Evolutionary conservation across 106 monocot species (phyloP).

Genomic region (Allium cepa): DNA sequence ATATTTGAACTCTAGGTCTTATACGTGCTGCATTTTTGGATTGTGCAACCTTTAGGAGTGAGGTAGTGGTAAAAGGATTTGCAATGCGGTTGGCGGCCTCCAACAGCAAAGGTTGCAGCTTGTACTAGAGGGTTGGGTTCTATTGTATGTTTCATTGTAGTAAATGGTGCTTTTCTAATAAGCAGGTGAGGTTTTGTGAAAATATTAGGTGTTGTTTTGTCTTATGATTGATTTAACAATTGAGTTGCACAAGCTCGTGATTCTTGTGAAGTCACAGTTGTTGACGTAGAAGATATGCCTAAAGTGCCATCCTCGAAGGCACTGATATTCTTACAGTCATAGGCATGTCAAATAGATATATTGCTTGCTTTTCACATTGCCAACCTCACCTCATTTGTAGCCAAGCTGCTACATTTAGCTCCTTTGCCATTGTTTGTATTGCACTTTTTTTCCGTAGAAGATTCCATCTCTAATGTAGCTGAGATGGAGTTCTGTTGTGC

Average conservation of each 20-base stretch:
- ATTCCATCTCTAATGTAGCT: constrained; percentile 60
- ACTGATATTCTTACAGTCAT: constrained; percentile 20
- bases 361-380: constrained; percentile 37
- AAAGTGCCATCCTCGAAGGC: too few species aligned
- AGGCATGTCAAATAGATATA: constrained; percentile 34
- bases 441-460: constrained; percentile 29
- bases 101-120: constrained; percentile 65
- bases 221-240: constrained; percentile 2
- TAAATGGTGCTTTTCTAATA: constrained; percentile 6
- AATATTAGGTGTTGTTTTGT: constrained; percentile 1
- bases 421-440: constrained; percentile 6
- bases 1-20: constrained; percentile 21
- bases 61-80: constrained; percentile 32
- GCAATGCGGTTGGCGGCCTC: constrained; percentile 67
- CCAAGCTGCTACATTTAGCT: constrained; percentile 10
- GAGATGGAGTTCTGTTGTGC: constrained; percentile 59
- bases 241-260: constrained; percentile 6
- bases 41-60: constrained; percentile 49
- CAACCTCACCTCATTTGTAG: constrained; percentile 33
- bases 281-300: constrained; percentile 1
- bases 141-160: constrained; percentile 10
- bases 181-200: too few species aligned
- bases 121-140: constrained; percentile 35
- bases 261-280: constrained; percentile 6
- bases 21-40: constrained; percentile 56